phyloP scores from a whole-genome alignment of 106 monocot genomes.

The Dendrobium catenatum region DNA sequence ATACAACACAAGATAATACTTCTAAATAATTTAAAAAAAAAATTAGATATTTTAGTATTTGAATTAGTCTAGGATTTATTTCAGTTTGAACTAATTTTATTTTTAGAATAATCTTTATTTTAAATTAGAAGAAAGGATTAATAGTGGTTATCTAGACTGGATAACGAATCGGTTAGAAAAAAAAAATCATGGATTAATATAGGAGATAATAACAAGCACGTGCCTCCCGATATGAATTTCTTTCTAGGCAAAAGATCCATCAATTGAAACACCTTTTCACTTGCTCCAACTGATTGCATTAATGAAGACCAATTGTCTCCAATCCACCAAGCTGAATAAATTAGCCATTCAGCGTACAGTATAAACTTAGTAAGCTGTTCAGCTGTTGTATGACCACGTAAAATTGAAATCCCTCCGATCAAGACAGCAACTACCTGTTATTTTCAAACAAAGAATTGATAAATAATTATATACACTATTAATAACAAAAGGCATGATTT shows the following conservation, averaged over 20 bases:
- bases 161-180: not conserved
- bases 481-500: not conserved
- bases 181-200: not conserved
- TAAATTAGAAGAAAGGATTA: too few species aligned
- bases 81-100: too few species aligned
- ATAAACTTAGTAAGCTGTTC: slow-evolving; percentile 93
- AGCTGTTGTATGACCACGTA: slow-evolving; percentile 79
- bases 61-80: too few species aligned
- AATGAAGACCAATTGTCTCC: slow-evolving; percentile 94
- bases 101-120: too few species aligned
- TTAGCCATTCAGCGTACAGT: slow-evolving; percentile 88
- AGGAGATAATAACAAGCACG: slow-evolving; percentile 7
- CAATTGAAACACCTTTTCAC: slow-evolving; percentile 85
- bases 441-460: slow-evolving; percentile 5
- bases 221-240: slow-evolving; percentile 57
- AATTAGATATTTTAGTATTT: too few species aligned
- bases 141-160: too few species aligned
- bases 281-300: slow-evolving; percentile 95
- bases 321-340: slow-evolving; percentile 82
- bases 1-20: too few species aligned
- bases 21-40: too few species aligned
- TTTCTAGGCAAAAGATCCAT: slow-evolving; percentile 78
- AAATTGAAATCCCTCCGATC: slow-evolving; percentile 75
- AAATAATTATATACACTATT: not conserved
- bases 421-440: slow-evolving; percentile 85